Evolutionary conservation across 176 grass and related monocot species (phyloP), one percentile per base, ranked within the genome.

Genomic region (Carex myosuroides): DNA sequence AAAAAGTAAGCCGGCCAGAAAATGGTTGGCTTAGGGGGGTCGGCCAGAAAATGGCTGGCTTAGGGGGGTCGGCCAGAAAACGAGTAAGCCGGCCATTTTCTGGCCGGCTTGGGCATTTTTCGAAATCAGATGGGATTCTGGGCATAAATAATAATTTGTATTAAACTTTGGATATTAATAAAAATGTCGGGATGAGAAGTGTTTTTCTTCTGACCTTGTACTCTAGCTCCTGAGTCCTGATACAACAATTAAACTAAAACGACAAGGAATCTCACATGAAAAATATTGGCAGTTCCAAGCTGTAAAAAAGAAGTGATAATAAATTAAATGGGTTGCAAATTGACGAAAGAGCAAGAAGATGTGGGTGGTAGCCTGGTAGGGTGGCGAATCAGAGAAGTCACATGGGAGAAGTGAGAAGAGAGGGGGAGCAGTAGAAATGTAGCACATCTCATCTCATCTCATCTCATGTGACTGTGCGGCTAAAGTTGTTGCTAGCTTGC

Each of bases 341-440:
- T 48, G 65, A 46, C 59, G 26, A 82, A 41, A 80, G 21, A 80
- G 4, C 21, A 17, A 56, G 9, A 13, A 24, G 37, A 55, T 39
- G 67, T 69, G 65, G 62, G 4, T 0, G 13, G 83, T n/a, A n/a
- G n/a, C n/a, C n/a, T n/a, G n/a, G n/a, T 32, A 14, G 69, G 83
- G 69, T 85, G 83, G 84, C 84, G 39, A 85, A 85, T 75, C 68
- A 76, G 57, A 17, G 55, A 77, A 18, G 20, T 85, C 72, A 77
- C 68, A 83, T 83, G 81, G 62, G n/a, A 46, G 59, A 42, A 42
- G 3, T 44, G 21, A 46, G 35, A 22, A 42, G 10, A 62, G 20
- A 44, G 26, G 35, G 21, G n/a, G 14, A 63, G 21, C 32, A 20
- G 8, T 81, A 52, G 61, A 65, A 63, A 81, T 81, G n/a, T 50